Conservation (phyloP, 2,329 filamentous ascomycete species). For the Verticillium tricorpus region DNA sequence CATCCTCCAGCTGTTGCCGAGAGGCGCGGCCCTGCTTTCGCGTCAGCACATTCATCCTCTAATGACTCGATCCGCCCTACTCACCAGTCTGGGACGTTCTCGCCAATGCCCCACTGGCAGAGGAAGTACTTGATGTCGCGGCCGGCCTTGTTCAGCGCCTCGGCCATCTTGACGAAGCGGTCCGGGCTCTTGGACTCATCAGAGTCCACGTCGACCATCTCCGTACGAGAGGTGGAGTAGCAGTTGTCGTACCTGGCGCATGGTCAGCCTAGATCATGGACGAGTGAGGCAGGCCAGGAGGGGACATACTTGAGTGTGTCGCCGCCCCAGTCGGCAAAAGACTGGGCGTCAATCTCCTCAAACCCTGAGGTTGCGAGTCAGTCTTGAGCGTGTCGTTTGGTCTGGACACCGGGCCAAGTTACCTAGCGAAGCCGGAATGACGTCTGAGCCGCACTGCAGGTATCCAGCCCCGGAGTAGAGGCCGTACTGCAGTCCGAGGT, state of each 20-base stretch:
- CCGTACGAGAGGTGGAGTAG: conserved; percentile 35
- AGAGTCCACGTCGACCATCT: conserved; percentile 36
- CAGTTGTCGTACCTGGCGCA: conserved; percentile 41
- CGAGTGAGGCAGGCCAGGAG: neutral
- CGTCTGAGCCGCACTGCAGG: conserved; percentile 36
- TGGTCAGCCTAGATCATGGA: neutral
- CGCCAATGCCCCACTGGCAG: conserved; percentile 49
- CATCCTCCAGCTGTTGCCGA: conserved; percentile 46
- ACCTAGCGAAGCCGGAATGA: conserved; percentile 40
- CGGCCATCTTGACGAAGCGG: conserved; percentile 42
- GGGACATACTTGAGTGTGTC: conserved; percentile 48
- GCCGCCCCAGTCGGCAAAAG: conserved; percentile 38
- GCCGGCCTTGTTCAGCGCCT: conserved; percentile 30
- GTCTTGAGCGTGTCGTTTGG: neutral
- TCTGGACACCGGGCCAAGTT: neutral
- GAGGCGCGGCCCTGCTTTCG: conserved; percentile 26
- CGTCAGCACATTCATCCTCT: neutral
- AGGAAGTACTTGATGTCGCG: conserved; percentile 42
- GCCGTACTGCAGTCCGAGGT: conserved; percentile 44
- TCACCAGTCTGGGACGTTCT: conserved; percentile 39
- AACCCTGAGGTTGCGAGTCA: conserved; percentile 22
- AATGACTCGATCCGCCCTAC: neutral
- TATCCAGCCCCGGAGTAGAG: conserved; percentile 49
- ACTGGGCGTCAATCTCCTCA: conserved; percentile 34
- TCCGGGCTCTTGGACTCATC: conserved; percentile 31